phyloP scores from a whole-genome alignment of 345 rosid genomes.

The Eucalyptus virginea region DNA sequence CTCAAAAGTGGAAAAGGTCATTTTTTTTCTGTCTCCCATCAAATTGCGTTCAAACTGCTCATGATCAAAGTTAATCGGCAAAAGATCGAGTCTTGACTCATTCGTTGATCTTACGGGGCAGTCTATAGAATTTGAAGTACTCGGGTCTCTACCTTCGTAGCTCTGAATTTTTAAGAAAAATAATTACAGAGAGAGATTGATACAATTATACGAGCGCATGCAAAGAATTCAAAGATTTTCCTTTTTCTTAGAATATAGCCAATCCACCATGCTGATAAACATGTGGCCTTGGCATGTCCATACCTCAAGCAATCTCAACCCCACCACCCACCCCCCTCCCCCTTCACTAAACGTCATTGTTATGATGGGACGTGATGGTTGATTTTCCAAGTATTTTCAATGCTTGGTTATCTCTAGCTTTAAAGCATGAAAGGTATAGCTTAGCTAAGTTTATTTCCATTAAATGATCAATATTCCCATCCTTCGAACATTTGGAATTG shows the following conservation, averaged over 20 bases:
- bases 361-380: neutral
- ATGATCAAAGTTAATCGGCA: neutral
- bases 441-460: neutral
- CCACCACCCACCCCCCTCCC: neutral
- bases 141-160: neutral
- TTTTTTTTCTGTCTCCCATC: neutral
- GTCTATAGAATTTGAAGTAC: neutral
- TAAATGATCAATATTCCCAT: too few species aligned
- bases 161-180: neutral
- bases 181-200: neutral
- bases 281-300: neutral
- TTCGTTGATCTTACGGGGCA: neutral
- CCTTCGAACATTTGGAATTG: neutral
- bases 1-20: too few species aligned
- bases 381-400: neutral
- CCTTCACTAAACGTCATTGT: neutral
- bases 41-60: neutral
- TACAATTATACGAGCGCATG: neutral
- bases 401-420: neutral
- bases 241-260: neutral
- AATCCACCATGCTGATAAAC: neutral
- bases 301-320: neutral
- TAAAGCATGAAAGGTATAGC: neutral
- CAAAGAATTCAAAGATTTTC: neutral
- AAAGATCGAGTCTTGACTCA: neutral